Evolutionary conservation across 208 protist genomes (phyloP), one percentile per base, ranked within the genome.

Genomic region (Porcisia hertigi): DNA sequence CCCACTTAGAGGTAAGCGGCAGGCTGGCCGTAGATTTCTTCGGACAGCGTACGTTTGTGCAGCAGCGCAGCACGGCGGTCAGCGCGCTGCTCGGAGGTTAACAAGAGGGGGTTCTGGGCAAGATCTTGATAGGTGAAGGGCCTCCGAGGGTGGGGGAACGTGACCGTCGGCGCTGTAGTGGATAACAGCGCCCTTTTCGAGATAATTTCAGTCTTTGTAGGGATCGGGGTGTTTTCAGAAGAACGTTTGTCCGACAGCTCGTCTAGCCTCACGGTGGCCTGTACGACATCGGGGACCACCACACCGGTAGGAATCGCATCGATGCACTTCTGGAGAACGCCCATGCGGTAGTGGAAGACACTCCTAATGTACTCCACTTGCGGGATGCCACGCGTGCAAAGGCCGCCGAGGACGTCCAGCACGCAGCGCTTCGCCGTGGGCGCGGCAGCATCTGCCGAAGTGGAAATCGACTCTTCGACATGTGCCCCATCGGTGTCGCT

Each of bases 291-390:
- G 7, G 76, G 76, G 49, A 75, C 76, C n/a, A 80, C 76, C 34
- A 75, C 76, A 5, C 70, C 70, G 23, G 65, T 49, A 0, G 76
- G 76, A 16, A 75, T 14, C 16, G 69, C 18, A 57, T 71, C 57
- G 53, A 64, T 63, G 25, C 43, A 53, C 63, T 57, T 80, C 59
- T 71, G 76, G 59, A 80, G 52, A 41, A 75, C 76, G 57, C n/a
- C 43, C 69, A 80, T 49, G 49, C 70, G 76, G 55, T 71, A 69
- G 8, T 75, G n/a, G 25, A 80, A 75, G 59, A 80, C 76, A n/a
- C 69, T 57, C 41, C 45, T 20, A 43, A 80, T 59, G 53, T 75
- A 80, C 69, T 80, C 60, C 9, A n/a, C 59, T 64, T 80, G 76
- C 0, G 76, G 76, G 25, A 75, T 75, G 63, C 57, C 69, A 12